Base-by-base conservation (phyloP, 208 protist species). In the Trypanosoma vivax region DNA sequence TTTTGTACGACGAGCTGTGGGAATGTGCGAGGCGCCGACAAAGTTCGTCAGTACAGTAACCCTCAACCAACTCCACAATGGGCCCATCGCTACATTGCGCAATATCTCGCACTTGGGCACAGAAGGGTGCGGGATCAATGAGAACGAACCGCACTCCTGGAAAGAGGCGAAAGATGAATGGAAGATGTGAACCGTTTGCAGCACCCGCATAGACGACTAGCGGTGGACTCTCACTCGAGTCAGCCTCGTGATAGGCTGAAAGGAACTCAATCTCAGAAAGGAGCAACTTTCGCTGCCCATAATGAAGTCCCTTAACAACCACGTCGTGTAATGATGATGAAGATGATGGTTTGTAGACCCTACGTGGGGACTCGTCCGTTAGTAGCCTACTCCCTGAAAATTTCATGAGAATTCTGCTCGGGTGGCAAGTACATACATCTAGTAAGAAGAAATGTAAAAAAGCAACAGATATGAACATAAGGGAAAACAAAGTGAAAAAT, bases 231-330 rank as follows among this genome's bases (percentile, higher is more conserved):
- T 52, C 18, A 13, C 19, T 21, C 1, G 10, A 31, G 29, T n/a
- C 38, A 16, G 37, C 11, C 28, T 71, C 52, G 3, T 72, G 11
- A 27, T 86, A 64, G 4, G 63, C 59, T 13, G 73, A 69, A 11
- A 97, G 76, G 51, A 97, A 96, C 75, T 97, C 88, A 27, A 98
- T 76, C 64, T 97, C 94, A 1, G 86, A 94, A 3, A 98, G 58
- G 3, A 97, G 67, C 45, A 97, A 60, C 62, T 98, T 97, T 16
- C 96, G 73, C 74, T 98, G 94, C 13, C 96, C 96, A 73, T 83
- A 98, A 68, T 98, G 96, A 24, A 94, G 67, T 4, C 87, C 73
- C 46, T 94, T 94, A 16, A 79, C 14, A 13, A 83, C 61, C 11
- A 76, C 40, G 14, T 64, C 41, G 13, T 79, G 68, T 10, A 84